phyloP scores from a whole-genome alignment of 495 filamentous ascomycete species.

The Pseudoneurospora amorphoporcata region DNA sequence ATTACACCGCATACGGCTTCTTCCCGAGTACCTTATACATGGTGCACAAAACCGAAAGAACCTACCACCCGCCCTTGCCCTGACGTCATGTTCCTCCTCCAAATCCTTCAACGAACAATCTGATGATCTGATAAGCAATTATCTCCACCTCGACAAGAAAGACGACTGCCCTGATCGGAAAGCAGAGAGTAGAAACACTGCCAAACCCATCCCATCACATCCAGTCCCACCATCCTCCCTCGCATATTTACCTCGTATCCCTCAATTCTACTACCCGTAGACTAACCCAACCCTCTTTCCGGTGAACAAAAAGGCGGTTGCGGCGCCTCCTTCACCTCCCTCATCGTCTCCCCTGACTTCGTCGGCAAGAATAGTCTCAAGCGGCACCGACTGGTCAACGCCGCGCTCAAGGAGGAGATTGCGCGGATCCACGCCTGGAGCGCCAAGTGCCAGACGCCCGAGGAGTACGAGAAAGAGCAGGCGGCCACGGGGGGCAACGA shows the following conservation, averaged over 20 bases:
- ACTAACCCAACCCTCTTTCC: no score
- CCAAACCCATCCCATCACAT: background rate
- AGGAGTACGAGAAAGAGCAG: constrained; percentile 75
- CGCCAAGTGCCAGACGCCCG: constrained; percentile 89
- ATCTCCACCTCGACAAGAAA: background rate
- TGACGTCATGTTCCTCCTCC: constrained; percentile 16
- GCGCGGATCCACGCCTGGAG: constrained; percentile 97
- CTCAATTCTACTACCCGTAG: no score
- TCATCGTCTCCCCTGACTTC: constrained; percentile 84
- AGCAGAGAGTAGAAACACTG: no score
- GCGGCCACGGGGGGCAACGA: constrained; percentile 20
- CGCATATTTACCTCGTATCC: no score
- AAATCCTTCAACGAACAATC: background rate
- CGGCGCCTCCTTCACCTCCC: constrained; percentile 86
- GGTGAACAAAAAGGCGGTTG: constrained; percentile 58
- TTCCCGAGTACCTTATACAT: background rate
- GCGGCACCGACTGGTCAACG: constrained; percentile 82
- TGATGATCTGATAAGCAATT: background rate
- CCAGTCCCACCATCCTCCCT: background rate
- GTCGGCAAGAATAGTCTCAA: constrained; percentile 78
- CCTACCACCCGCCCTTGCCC: background rate
- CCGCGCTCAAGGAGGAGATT: constrained; percentile 82
- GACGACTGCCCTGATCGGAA: no score
- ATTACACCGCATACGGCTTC: background rate
- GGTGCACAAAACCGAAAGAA: background rate